A percentile compares a stretch with the other conserved stretches of the same genome.
These are phyloP conservation scores for Podospora comata DNA, from an alignment of 495 filamentous ascomycete species.

Conservation along the genomic window DNA sequence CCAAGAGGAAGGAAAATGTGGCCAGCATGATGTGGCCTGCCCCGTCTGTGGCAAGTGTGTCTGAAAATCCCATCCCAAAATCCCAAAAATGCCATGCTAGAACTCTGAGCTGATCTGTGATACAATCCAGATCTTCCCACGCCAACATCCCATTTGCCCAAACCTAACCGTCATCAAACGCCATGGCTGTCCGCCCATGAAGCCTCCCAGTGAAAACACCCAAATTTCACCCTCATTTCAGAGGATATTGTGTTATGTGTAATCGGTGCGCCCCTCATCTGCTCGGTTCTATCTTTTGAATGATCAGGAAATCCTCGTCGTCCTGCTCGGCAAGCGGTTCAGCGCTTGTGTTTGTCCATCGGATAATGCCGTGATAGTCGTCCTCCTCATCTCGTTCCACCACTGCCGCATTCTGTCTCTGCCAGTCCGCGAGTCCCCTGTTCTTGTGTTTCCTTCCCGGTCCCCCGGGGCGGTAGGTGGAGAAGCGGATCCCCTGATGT, in stretches of 20 bases:
- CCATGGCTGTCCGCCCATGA: background rate
- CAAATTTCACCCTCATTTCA: background rate
- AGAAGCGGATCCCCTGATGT: background rate
- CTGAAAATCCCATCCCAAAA: background rate
- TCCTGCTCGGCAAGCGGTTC: background rate
- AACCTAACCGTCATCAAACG: background rate
- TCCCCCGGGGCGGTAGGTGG: background rate
- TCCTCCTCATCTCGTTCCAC: constrained; percentile 6
- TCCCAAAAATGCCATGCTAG: background rate
- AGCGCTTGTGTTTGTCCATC: background rate
- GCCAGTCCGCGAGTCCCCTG: background rate
- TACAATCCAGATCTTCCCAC: background rate
- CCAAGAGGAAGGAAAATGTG: background rate
- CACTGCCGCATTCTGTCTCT: background rate
- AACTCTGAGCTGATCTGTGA: background rate
- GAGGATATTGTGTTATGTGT: background rate
- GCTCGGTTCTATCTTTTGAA: background rate
- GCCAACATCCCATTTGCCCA: background rate
- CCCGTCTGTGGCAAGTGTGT: background rate
- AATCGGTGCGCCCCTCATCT: background rate
- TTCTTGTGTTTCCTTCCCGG: background rate
- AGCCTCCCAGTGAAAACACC: background rate
- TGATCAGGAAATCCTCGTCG: background rate
- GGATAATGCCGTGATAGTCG: constrained; percentile 3
- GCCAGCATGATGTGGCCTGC: background rate